Conservation (phyloP, 768 basidiomycete genomes). For the Russula abietina region DNA sequence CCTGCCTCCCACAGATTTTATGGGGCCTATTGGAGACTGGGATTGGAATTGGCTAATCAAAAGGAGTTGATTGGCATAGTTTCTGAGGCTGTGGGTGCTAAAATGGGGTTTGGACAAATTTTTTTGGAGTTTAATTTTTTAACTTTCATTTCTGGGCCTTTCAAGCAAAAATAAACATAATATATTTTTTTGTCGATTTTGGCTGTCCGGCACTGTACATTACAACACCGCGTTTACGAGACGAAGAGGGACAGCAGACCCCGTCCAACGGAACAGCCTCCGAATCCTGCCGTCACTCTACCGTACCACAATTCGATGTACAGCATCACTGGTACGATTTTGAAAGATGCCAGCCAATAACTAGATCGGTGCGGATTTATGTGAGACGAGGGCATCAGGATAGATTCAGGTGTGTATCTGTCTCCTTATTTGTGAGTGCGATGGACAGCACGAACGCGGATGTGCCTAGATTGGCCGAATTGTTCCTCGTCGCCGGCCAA, state of each 20-base stretch:
- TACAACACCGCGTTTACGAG: conserved; percentile 48
- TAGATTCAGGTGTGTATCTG: conserved; percentile 63
- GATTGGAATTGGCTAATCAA: too few relatives aligned
- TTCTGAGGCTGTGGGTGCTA: too few relatives aligned
- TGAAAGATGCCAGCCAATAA: conserved; percentile 69
- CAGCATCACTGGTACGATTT: conserved; percentile 89
- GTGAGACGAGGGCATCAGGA: conserved; percentile 64
- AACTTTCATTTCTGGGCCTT: too few relatives aligned
- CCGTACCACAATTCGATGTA: conserved; percentile 58
- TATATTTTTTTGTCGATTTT: too few relatives aligned
- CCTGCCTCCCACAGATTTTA: too few relatives aligned
- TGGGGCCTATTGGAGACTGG: too few relatives aligned
- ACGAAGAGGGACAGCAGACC: conserved; percentile 36
- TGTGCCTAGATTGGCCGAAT: conserved; percentile 52
- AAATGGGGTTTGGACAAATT: too few relatives aligned
- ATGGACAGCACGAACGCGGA: neutral
- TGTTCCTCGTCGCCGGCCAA: conserved; percentile 71
- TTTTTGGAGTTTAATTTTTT: too few relatives aligned
- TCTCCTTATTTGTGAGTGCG: neutral
- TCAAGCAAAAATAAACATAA: too few relatives aligned
- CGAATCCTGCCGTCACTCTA: conserved; percentile 47
- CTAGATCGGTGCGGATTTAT: conserved; percentile 68
- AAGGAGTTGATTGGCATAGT: too few relatives aligned
- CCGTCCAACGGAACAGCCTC: conserved; percentile 44
- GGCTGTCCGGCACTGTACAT: too few relatives aligned